Conservation (phyloP, 108 stramenopile genomes). For the Aurantiochytrium sp. region DNA sequence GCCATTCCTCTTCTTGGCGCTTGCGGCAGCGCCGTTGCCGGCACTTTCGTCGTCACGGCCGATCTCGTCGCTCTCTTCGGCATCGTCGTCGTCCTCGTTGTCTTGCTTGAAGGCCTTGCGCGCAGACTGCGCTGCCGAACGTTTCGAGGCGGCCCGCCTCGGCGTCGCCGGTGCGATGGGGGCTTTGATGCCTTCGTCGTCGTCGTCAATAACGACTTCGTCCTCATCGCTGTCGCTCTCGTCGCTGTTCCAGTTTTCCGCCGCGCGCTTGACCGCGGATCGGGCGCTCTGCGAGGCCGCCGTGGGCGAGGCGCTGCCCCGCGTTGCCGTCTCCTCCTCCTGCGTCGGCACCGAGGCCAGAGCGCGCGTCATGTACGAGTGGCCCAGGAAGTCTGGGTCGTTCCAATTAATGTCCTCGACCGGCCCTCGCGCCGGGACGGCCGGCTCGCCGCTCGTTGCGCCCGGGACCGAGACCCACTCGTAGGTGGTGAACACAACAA, state of each 20-base stretch:
- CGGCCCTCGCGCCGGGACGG: not conserved
- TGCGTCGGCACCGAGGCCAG: not conserved
- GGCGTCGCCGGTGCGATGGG: not conserved
- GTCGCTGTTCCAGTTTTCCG: not conserved
- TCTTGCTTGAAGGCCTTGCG: not conserved
- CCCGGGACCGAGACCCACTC: conserved; percentile 1
- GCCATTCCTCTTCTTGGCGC: not conserved
- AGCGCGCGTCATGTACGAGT: not conserved
- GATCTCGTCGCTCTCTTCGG: not conserved
- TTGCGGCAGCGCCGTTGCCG: too few relatives aligned
- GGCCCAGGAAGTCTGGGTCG: not conserved
- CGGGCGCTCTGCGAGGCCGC: not conserved
- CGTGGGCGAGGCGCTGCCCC: not conserved
- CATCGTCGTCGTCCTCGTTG: not conserved
- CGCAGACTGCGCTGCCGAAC: not conserved
- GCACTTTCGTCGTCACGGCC: too few relatives aligned
- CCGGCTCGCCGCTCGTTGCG: too few relatives aligned
- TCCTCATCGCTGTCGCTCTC: not conserved
- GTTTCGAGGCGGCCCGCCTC: not conserved
- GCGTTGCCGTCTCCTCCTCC: too few relatives aligned
- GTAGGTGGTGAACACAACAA: not conserved
- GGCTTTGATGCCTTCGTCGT: not conserved
- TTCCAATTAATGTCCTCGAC: not conserved
- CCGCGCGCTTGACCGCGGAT: too few relatives aligned
- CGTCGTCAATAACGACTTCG: not conserved